phyloP scores from a whole-genome alignment of 108 stramenopile genomes.

The Pseudonitzschia pungens region DNA sequence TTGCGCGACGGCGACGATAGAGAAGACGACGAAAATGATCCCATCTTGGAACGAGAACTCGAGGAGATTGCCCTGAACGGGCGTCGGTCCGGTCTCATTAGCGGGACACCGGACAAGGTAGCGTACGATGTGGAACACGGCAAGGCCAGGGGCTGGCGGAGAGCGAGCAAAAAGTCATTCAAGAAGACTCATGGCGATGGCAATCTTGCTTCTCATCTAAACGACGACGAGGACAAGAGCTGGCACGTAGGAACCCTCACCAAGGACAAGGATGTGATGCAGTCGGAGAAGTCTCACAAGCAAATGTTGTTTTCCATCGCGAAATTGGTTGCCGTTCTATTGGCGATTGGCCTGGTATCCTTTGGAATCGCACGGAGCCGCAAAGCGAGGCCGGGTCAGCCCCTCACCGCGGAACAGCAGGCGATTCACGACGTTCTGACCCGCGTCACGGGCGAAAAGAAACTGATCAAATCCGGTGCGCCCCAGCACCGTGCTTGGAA shows the following conservation, averaged over 20 bases:
- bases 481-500: slow-evolving; percentile 57
- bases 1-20: neutral
- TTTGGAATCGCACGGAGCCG: slow-evolving; percentile 4
- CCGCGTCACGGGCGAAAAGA: slow-evolving; percentile 29
- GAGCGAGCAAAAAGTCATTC: neutral
- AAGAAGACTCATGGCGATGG: neutral
- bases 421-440: slow-evolving; percentile 28
- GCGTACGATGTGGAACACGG: slow-evolving; percentile 33
- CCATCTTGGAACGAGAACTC: slow-evolving; percentile 30
- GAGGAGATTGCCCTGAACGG: slow-evolving; percentile 39
- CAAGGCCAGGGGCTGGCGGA: neutral
- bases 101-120: slow-evolving; percentile 20
- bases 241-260: slow-evolving; percentile 20
- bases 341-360: slow-evolving; percentile 8
- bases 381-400: neutral
- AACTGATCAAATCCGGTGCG: slow-evolving; percentile 25
- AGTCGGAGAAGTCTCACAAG: neutral
- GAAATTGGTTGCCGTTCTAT: slow-evolving; percentile 2
- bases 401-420: slow-evolving; percentile 21
- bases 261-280: slow-evolving; percentile 4
- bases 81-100: slow-evolving; percentile 29
- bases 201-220: too few relatives aligned
- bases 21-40: slow-evolving; percentile 30
- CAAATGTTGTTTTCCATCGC: slow-evolving; percentile 2
- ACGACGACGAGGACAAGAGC: slow-evolving; percentile 20